Evolutionary conservation across 2,329 filamentous ascomycete genomes (phyloP), one percentile per base, ranked within the genome.

Genomic region (Calonectria pseudoturangicola): DNA sequence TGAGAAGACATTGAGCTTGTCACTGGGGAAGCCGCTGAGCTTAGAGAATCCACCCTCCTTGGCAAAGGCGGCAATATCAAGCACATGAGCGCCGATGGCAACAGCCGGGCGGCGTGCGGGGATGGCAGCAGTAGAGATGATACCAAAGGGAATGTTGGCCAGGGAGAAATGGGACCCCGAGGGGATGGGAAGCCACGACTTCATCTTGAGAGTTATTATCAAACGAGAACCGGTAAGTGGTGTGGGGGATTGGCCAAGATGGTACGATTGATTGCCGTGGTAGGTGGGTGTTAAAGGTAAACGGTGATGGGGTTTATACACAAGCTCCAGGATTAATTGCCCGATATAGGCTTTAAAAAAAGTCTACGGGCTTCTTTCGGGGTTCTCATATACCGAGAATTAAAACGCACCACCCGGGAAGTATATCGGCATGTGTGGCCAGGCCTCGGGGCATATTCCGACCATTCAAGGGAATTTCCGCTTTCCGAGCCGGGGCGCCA

Each of bases 61-160:
- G 0, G 92, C 87, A 75, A 95, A 94, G 1, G 85, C 86, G 50
- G 89, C 88, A 15, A 97, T 86, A 76, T 96, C 93, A 21, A 96
- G 85, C 0, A 91, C 93, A 81, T 93, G 86, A 16, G 92, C 88
- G 60, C 94, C 94, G 77, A 96, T 93, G 18, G 93, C 93, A 71
- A 94, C 86, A 10, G 93, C 94, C 5, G 91, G 88, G 25, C 92
- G 92, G 9, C 87, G 92, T 39, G 87, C 86, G 18, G 87, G 79
- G 69, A 90, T 87, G 3, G 86, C 81, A 5, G 87, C 74, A 0
- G 92, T 93, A 33, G 91, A 93, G 78, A 97, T 94, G 84, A 96
- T 92, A 74, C 94, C 94, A 78, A 96, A 96, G 1, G 94, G 94
- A 67, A 97, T 92, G 81, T 96, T 96, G 75, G 92, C 90, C 66